Evolutionary conservation across 306 rosid genomes (phyloP).

Genomic region (Sechiopsis laciniata): DNA sequence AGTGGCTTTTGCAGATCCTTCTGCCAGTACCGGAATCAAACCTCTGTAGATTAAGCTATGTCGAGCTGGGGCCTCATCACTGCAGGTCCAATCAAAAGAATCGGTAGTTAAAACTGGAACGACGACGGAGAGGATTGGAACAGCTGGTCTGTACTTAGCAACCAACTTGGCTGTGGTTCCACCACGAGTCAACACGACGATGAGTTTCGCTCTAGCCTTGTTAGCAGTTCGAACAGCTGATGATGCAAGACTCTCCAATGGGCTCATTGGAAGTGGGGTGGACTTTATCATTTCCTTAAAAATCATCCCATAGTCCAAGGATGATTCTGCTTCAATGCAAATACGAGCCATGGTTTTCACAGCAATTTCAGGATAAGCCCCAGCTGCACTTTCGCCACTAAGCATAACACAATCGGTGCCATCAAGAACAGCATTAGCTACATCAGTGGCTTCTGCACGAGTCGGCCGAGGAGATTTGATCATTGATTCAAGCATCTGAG

Average conservation of each 20-base stretch:
- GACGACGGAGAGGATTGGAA: slow-evolving; percentile 83
- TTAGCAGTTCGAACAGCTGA: slow-evolving; percentile 90
- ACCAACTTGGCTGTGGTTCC: slow-evolving; percentile 85
- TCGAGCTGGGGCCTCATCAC: slow-evolving; percentile 86
- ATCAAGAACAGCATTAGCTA: slow-evolving; percentile 90
- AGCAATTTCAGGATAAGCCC: slow-evolving; percentile 85
- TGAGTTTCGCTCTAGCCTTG: slow-evolving; percentile 84
- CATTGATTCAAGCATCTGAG: slow-evolving; percentile 98
- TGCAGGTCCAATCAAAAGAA: slow-evolving; percentile 85
- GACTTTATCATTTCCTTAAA: slow-evolving; percentile 93
- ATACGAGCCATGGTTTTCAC: slow-evolving; percentile 91
- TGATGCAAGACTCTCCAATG: slow-evolving; percentile 94
- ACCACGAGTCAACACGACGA: slow-evolving; percentile 84
- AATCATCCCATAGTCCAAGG: slow-evolving; percentile 76
- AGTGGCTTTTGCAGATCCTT: slow-evolving; percentile 96
- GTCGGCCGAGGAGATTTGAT: slow-evolving; percentile 95
- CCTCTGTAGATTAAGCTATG: slow-evolving; percentile 94
- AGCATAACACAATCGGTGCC: slow-evolving; percentile 98
- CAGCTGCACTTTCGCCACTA: slow-evolving; percentile 97
- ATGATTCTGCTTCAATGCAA: slow-evolving; percentile 89
- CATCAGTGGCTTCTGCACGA: slow-evolving; percentile 94
- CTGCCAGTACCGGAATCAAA: slow-evolving; percentile 78
- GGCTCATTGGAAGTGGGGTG: slow-evolving; percentile 96
- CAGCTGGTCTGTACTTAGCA: slow-evolving; percentile 92
- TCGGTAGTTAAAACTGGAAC: slow-evolving; percentile 89